Conservation (phyloP, 495 filamentous ascomycete species). For the Xylaria castorea region DNA sequence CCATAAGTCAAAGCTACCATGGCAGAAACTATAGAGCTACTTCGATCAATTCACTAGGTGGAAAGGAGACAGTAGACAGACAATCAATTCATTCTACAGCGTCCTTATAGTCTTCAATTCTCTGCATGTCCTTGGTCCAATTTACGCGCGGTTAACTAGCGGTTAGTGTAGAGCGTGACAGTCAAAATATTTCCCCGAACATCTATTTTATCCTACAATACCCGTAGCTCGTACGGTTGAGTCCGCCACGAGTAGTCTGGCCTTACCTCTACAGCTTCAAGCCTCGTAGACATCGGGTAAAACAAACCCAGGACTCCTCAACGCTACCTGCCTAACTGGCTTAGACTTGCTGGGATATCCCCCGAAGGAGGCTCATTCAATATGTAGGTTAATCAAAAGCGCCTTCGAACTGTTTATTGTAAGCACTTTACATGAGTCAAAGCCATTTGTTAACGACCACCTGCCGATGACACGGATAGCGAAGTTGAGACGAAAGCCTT, state of each 20-base stretch:
- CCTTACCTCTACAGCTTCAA: background rate
- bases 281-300: background rate
- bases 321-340: background rate
- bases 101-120: background rate
- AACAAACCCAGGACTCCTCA: background rate
- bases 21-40: background rate
- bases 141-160: too few relatives aligned
- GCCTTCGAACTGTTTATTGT: too few relatives aligned
- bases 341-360: background rate
- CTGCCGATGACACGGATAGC: too few relatives aligned
- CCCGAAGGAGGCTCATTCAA: too few relatives aligned
- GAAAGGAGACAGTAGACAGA: background rate
- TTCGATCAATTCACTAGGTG: background rate
- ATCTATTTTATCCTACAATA: background rate
- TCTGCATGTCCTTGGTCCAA: background rate
- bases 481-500: too few relatives aligned
- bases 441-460: too few relatives aligned
- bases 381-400: too few relatives aligned
- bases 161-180: background rate
- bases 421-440: too few relatives aligned
- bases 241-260: background rate
- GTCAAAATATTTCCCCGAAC: background rate
- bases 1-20: background rate
- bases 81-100: background rate
- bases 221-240: background rate